phyloP scores from a whole-genome alignment of 2,329 filamentous ascomycete species.

The Mycosphaerella arachidis region DNA sequence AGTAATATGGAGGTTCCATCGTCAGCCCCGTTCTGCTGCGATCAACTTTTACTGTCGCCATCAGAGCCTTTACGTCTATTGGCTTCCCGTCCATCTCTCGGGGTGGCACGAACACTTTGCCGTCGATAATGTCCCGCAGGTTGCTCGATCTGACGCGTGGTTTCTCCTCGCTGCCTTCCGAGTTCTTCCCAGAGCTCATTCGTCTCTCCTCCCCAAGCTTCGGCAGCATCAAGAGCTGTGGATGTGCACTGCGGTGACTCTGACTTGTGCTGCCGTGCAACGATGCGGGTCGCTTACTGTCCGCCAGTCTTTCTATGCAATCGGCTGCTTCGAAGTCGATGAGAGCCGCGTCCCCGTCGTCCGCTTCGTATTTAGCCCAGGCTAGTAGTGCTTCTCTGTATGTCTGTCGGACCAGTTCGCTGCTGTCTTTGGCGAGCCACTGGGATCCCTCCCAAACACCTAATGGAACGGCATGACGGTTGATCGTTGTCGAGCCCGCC shows the following conservation, averaged over 20 bases:
- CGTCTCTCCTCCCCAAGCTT: conserved; percentile 18
- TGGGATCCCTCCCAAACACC: conserved; percentile 95
- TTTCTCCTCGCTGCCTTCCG: conserved; percentile 9
- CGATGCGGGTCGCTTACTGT: conserved; percentile 19
- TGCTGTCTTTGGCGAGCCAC: conserved; percentile 78
- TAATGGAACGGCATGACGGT: conserved; percentile 61
- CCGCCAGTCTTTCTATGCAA: conserved; percentile 20
- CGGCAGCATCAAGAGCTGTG: conserved; percentile 22
- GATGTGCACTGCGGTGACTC: conserved; percentile 19
- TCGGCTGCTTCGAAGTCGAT: conserved; percentile 25
- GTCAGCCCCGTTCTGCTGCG: background rate
- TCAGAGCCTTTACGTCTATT: conserved; percentile 9
- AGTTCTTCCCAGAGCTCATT: conserved; percentile 18
- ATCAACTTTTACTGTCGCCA: conserved; percentile 4
- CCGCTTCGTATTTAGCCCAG: conserved; percentile 57
- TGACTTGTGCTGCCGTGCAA: conserved; percentile 19
- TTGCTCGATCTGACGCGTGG: conserved; percentile 17
- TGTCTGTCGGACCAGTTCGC: conserved; percentile 72
- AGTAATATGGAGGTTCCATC: conserved; percentile 1
- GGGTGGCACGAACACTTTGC: conserved; percentile 12
- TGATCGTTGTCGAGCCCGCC: conserved; percentile 20
- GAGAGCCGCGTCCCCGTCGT: conserved; percentile 26
- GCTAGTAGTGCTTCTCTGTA: conserved; percentile 79
- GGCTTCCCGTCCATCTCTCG: conserved; percentile 1
- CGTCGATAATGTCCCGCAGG: conserved; percentile 21